Conservation (phyloP, 495 filamentous ascomycete genomes). For the Clavariopsis aquatica region DNA sequence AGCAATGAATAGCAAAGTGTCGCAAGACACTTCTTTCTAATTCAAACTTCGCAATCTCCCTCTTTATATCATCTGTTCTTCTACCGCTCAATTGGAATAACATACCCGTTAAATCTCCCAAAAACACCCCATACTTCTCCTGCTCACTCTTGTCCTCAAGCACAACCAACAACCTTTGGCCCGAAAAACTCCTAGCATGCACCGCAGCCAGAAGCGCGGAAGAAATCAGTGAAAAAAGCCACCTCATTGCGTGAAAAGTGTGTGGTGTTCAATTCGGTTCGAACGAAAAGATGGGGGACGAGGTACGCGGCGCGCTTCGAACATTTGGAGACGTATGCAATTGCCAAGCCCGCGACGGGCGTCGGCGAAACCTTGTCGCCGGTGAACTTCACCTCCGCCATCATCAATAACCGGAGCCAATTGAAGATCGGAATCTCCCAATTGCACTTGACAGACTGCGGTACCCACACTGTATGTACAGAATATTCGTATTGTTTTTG, state of each 20-base stretch:
- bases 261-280: slow-evolving; percentile 1
- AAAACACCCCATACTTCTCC: slow-evolving; percentile 76
- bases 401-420: not conserved
- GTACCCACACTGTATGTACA: not conserved
- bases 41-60: not conserved
- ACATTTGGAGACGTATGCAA: slow-evolving; percentile 37
- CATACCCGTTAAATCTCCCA: slow-evolving; percentile 77
- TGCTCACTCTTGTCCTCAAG: slow-evolving; percentile 80
- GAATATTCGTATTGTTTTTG: not conserved
- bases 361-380: not conserved
- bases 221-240: slow-evolving; percentile 68
- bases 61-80: not conserved
- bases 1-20: not conserved
- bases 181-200: slow-evolving; percentile 76
- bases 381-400: slow-evolving; percentile 9
- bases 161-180: slow-evolving; percentile 80
- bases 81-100: not conserved
- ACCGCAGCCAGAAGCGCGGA: slow-evolving; percentile 64
- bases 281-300: not conserved
- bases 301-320: not conserved
- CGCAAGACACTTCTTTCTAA: not conserved
- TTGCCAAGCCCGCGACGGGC: slow-evolving; percentile 22
- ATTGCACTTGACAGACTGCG: not conserved
- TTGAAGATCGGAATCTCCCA: not conserved
- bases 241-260: slow-evolving; percentile 63